A percentile compares a stretch with the other conserved stretches of the same genome.
Evolutionary conservation across 2,329 filamentous ascomycete species (phyloP).

Genomic region (Xylariaceae sp.): DNA sequence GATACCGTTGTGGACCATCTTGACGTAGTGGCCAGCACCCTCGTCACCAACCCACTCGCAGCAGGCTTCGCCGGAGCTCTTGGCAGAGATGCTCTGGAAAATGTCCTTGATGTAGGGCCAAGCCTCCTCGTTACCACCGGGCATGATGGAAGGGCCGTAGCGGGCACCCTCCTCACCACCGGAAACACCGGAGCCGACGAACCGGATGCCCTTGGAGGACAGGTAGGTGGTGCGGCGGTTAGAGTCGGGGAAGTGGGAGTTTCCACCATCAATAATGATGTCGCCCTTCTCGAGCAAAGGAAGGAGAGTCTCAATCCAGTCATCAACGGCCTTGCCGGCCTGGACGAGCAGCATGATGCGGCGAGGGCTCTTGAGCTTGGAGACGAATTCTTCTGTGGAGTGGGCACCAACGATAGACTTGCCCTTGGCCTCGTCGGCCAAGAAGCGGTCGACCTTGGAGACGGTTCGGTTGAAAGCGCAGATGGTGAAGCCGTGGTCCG

Average conservation of each 20-base stretch:
- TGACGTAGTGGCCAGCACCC: constrained; percentile 99
- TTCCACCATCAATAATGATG: constrained; percentile 99
- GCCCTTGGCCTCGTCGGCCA: constrained; percentile 88
- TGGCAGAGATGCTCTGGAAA: constrained; percentile 95
- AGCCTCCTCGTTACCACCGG: constrained; percentile 95
- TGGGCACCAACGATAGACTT: constrained; percentile 94
- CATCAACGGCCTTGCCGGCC: constrained; percentile 95
- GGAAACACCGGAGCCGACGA: constrained; percentile 95
- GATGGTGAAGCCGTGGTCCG: constrained; percentile 91
- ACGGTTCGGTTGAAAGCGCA: constrained; percentile 98
- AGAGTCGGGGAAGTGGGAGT: constrained; percentile 98
- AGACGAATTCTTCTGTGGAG: constrained; percentile 87
- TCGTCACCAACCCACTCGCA: constrained; percentile 99
- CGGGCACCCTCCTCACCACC: constrained; percentile 99
- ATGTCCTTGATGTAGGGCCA: constrained; percentile 99
- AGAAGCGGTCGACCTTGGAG: constrained; percentile 93
- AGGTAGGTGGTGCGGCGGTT: constrained; percentile 96
- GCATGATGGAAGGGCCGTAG: constrained; percentile 97
- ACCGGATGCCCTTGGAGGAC: constrained; percentile 79
- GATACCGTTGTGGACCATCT: constrained; percentile 99
- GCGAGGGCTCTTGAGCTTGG: constrained; percentile 95
- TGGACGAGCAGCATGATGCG: constrained; percentile 98
- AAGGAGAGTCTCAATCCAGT: constrained; percentile 95
- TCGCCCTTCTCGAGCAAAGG: constrained; percentile 80
- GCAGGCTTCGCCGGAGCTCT: constrained; percentile 95